A percentile compares a stretch with the other conserved stretches of the same genome.
These are phyloP conservation scores for Trifolium pratense DNA, from an alignment of 306 rosid species.

Conservation along the genomic window DNA sequence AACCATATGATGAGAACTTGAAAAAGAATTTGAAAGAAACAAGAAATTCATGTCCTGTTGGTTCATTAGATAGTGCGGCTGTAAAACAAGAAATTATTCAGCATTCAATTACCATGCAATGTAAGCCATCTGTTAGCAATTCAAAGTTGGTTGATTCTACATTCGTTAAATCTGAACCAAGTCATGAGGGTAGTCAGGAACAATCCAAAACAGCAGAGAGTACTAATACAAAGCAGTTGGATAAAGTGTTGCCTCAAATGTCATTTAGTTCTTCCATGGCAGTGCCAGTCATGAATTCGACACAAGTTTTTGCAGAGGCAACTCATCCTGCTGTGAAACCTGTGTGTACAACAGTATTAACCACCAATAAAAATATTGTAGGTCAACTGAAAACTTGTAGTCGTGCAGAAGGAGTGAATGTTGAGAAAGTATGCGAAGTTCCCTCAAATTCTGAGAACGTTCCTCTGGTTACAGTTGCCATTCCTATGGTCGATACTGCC, in stretches of 20 bases:
- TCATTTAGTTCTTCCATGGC: conserved; percentile 42
- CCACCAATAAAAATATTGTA: conserved; percentile 35
- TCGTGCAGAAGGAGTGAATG: conserved; percentile 25
- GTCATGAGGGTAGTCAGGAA: conserved; percentile 42
- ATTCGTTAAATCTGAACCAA: conserved; percentile 60
- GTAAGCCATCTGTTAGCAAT: conserved; percentile 40
- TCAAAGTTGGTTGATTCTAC: conserved; percentile 45
- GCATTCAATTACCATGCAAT: conserved; percentile 42
- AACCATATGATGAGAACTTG: conserved; percentile 66
- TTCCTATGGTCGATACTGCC: conserved; percentile 41
- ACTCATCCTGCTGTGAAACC: conserved; percentile 39
- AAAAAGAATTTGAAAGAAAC: conserved; percentile 49
- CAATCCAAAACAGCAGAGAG: conserved; percentile 47
- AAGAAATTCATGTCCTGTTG: conserved; percentile 37
- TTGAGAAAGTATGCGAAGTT: conserved; percentile 40
- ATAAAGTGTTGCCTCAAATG: conserved; percentile 42
- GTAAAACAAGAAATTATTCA: conserved; percentile 53
- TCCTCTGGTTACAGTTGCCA: conserved; percentile 39
- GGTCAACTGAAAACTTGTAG: conserved; percentile 39
- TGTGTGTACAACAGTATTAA: conserved; percentile 47
- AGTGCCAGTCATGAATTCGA: conserved; percentile 20
- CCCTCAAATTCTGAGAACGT: conserved; percentile 46
- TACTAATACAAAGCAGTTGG: conserved; percentile 40
- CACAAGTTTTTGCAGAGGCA: conserved; percentile 38
- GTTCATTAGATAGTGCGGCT: conserved; percentile 45